Percentiles rank a stretch among this genome's conserved stretches.
Evolutionary conservation across 495 filamentous ascomycete species (phyloP).

Genomic region (Penicillium coprophilum): DNA sequence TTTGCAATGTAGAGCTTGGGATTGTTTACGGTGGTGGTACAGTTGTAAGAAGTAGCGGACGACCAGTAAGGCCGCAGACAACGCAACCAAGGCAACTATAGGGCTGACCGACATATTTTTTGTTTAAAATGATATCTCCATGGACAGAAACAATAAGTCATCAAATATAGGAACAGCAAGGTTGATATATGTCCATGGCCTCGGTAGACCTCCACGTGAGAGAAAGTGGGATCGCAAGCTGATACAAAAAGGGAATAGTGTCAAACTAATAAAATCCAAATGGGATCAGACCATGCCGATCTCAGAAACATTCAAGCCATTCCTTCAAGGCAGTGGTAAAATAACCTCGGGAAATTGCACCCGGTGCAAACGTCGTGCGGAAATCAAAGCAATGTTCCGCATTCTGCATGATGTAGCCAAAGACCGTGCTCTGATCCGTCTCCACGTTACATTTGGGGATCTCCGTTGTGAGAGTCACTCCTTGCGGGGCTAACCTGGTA

Average conservation of each 20-base stretch:
- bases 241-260: constrained; percentile 23
- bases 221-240: constrained; percentile 30
- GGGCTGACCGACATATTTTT: constrained; percentile 27
- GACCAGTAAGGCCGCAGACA: constrained; percentile 25
- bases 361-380: constrained; percentile 26
- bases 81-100: constrained; percentile 18
- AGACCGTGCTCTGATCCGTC: constrained; percentile 39
- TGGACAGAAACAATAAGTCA: not conserved
- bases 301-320: constrained; percentile 48
- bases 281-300: not conserved
- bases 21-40: constrained; percentile 30
- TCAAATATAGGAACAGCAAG: not conserved
- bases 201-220: constrained; percentile 21
- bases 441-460: constrained; percentile 50
- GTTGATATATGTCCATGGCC: constrained; percentile 8
- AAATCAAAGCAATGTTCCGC: constrained; percentile 58
- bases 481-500: constrained; percentile 36
- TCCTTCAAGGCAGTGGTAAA: constrained; percentile 45
- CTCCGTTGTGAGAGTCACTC: constrained; percentile 34
- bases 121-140: constrained; percentile 2
- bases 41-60: constrained; percentile 28
- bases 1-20: constrained; percentile 41
- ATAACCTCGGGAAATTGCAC: constrained; percentile 31
- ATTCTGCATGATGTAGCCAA: constrained; percentile 51
- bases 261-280: constrained; percentile 1